Evolutionary conservation across 1,139 yeast species (phyloP).

Genomic region (Yamadazyma epiphylla): DNA sequence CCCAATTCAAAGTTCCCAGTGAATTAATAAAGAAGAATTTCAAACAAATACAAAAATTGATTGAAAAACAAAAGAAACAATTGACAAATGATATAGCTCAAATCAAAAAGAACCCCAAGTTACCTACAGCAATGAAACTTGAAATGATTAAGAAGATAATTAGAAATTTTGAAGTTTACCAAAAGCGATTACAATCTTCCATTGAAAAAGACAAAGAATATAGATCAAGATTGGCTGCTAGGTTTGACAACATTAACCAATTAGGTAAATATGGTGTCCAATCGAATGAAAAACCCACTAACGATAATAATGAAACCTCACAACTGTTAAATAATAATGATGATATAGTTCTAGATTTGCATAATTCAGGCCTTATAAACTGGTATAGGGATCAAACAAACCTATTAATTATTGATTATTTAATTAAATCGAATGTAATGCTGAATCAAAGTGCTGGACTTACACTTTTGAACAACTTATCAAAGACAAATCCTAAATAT

Average conservation of each 20-base stretch:
- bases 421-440: constrained; percentile 42
- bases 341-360: constrained; percentile 28
- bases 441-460: constrained; percentile 39
- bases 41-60: constrained; percentile 50
- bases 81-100: constrained; percentile 35
- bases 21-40: constrained; percentile 59
- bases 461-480: constrained; percentile 34
- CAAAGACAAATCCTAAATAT: constrained; percentile 28
- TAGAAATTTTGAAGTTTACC: constrained; percentile 43
- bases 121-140: constrained; percentile 22
- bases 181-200: constrained; percentile 37
- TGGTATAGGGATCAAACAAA: constrained; percentile 67
- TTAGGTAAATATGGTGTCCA: constrained; percentile 20
- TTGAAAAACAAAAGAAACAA: constrained; percentile 51
- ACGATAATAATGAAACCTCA: constrained; percentile 5
- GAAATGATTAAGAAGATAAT: constrained; percentile 38
- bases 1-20: constrained; percentile 59
- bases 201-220: constrained; percentile 49
- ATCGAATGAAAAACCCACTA: constrained; percentile 1
- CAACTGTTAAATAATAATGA: constrained; percentile 6
- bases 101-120: constrained; percentile 25
- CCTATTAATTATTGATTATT: constrained; percentile 54
- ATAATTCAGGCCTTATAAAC: constrained; percentile 36
- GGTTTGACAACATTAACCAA: constrained; percentile 40
- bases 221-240: constrained; percentile 40